Conservation (phyloP, 2,329 filamentous ascomycete species). For the Juglanconis juglandina region DNA sequence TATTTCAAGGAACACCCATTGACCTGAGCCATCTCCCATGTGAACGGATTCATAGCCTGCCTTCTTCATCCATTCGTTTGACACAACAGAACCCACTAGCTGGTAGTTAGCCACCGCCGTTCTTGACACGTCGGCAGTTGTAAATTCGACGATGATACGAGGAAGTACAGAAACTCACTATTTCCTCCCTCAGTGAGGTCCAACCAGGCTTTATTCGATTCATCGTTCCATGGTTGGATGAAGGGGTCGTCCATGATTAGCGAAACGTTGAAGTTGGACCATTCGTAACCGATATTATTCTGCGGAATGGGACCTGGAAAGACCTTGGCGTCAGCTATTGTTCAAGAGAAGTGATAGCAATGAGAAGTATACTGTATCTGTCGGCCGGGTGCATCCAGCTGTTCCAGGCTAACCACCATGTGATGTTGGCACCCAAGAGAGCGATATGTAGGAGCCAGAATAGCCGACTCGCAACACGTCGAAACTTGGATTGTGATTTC, state of each 20-base stretch:
- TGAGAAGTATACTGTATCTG: background rate
- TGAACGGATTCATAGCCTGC: background rate
- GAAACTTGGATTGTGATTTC: background rate
- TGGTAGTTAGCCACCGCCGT: background rate
- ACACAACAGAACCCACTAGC: background rate
- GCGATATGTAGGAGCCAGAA: background rate
- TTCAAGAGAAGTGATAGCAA: background rate
- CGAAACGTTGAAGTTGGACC: background rate
- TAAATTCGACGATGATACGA: background rate
- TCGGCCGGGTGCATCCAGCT: background rate
- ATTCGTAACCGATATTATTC: background rate
- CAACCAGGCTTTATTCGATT: background rate
- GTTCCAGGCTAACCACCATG: background rate
- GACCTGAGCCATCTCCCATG: background rate
- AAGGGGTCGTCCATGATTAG: constrained; percentile 3
- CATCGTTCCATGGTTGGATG: background rate
- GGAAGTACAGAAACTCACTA: background rate
- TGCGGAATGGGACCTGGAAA: background rate
- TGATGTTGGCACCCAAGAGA: background rate
- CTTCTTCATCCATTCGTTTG: background rate
- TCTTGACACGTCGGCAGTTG: background rate
- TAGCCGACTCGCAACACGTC: background rate
- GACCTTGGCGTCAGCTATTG: background rate
- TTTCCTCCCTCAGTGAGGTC: background rate
- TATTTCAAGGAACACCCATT: background rate